A percentile compares a stretch with the other conserved stretches of the same genome.
phyloP scores from a whole-genome alignment of 2,329 filamentous ascomycete genomes.

The Madurella fahalii region DNA sequence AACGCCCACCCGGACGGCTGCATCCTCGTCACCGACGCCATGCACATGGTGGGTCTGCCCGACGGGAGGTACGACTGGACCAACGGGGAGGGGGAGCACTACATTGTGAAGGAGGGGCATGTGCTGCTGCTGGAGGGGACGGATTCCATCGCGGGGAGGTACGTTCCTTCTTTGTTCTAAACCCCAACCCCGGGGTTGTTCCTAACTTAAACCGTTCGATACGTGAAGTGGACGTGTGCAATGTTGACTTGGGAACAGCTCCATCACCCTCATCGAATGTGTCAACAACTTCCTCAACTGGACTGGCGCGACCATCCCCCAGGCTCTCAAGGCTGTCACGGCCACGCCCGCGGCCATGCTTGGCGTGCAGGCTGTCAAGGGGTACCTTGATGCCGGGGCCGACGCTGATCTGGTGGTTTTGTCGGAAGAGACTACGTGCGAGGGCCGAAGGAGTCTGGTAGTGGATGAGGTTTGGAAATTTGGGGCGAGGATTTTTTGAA shows the following conservation, averaged over 20 bases:
- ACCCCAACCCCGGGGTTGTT: too few species aligned
- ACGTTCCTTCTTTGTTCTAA: constrained; percentile 30
- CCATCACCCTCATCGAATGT: constrained; percentile 73
- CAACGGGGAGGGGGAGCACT: constrained; percentile 59
- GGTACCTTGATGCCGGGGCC: constrained; percentile 57
- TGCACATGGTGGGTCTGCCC: constrained; percentile 78
- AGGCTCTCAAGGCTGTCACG: constrained; percentile 69
- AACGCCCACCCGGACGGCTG: constrained; percentile 80
- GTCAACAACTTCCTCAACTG: constrained; percentile 76
- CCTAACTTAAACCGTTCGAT: neutral
- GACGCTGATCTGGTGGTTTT: constrained; percentile 69
- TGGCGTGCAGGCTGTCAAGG: constrained; percentile 63
- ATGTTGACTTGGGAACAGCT: constrained; percentile 37
- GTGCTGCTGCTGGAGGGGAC: constrained; percentile 72
- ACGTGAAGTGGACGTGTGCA: neutral
- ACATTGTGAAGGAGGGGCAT: constrained; percentile 66
- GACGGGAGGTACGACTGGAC: constrained; percentile 86
- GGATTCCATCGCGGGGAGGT: constrained; percentile 73
- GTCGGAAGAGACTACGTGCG: constrained; percentile 45
- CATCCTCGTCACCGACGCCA: constrained; percentile 88
- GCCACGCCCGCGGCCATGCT: constrained; percentile 74
- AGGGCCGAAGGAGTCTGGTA: constrained; percentile 43
- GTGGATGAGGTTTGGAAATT: constrained; percentile 82
- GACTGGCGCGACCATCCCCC: constrained; percentile 64
- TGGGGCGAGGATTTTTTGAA: constrained; percentile 48